Conservation (phyloP, 768 basidiomycete species). For the Serendipita sp. region DNA sequence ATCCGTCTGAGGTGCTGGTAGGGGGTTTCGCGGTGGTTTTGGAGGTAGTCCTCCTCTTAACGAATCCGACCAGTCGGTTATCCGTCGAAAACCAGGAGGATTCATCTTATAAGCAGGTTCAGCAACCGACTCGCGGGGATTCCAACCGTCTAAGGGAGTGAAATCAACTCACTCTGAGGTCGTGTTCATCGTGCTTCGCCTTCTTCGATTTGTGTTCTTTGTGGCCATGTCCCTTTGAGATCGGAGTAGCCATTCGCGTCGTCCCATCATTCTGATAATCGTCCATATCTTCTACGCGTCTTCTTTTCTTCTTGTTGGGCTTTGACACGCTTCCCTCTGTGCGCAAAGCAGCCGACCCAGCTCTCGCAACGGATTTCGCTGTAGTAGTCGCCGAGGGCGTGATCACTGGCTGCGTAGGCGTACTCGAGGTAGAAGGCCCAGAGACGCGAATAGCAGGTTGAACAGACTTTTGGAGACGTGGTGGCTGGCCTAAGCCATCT, state of each 20-base stretch:
- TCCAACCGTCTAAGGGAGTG: background rate
- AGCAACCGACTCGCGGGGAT: background rate
- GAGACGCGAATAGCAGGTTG: background rate
- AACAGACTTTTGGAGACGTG: background rate
- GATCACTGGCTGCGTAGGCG: background rate
- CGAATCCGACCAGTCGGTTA: background rate
- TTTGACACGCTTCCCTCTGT: background rate
- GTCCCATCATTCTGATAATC: background rate
- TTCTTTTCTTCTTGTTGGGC: constrained; percentile 5
- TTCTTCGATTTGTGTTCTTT: constrained; percentile 5
- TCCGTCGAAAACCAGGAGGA: constrained; percentile 1
- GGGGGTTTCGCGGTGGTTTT: constrained; percentile 45
- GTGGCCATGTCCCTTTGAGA: background rate
- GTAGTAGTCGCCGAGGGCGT: background rate
- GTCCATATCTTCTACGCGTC: background rate
- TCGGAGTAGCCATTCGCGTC: background rate
- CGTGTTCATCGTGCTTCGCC: constrained; percentile 4
- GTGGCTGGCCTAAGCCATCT: background rate
- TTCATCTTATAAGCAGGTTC: background rate
- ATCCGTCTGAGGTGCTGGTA: constrained; percentile 65
- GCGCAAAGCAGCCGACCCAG: constrained; percentile 1
- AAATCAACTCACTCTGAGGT: background rate
- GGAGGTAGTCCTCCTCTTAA: constrained; percentile 24
- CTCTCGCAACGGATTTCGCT: background rate
- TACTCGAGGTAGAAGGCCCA: background rate